A percentile compares a stretch with the other conserved stretches of the same genome.
These are phyloP conservation scores for Furcasterigmium furcatum DNA, from an alignment of 2,329 filamentous ascomycete species.

Conservation along the genomic window DNA sequence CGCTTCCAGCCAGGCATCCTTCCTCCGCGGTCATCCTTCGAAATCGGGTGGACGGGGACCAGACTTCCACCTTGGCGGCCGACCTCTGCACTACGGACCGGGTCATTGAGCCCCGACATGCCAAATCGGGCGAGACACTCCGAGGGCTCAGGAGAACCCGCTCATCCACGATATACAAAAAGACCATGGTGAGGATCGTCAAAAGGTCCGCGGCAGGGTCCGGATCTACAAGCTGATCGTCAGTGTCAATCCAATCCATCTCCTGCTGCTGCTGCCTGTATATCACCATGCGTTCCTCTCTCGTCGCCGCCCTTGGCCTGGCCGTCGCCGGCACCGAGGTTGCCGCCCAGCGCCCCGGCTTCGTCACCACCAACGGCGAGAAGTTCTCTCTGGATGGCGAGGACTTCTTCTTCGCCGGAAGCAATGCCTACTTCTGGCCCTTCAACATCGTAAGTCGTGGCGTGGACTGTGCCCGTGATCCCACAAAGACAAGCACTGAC, in stretches of 20 bases:
- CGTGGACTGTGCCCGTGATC: too few relatives aligned
- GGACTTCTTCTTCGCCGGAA: conserved; percentile 54
- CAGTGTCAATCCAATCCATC: background rate
- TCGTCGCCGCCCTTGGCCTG: background rate
- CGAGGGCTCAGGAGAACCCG: background rate
- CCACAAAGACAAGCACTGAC: too few relatives aligned
- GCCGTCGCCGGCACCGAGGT: background rate
- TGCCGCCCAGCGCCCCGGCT: background rate
- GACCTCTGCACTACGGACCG: background rate
- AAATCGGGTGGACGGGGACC: background rate
- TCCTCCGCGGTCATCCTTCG: background rate
- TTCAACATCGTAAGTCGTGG: conserved; percentile 46
- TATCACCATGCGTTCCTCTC: background rate
- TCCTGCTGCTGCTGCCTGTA: background rate
- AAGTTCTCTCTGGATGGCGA: conserved; percentile 52
- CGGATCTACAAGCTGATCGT: background rate
- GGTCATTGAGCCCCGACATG: background rate
- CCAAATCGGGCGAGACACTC: background rate
- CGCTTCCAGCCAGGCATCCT: background rate
- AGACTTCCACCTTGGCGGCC: background rate
- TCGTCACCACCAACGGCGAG: conserved; percentile 17
- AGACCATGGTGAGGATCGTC: background rate
- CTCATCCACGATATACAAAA: background rate
- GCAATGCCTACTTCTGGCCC: conserved; percentile 55
- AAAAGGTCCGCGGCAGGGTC: background rate